phyloP scores from a whole-genome alignment of 2,329 filamentous ascomycete species.

The Sclerotinia nivalis region DNA sequence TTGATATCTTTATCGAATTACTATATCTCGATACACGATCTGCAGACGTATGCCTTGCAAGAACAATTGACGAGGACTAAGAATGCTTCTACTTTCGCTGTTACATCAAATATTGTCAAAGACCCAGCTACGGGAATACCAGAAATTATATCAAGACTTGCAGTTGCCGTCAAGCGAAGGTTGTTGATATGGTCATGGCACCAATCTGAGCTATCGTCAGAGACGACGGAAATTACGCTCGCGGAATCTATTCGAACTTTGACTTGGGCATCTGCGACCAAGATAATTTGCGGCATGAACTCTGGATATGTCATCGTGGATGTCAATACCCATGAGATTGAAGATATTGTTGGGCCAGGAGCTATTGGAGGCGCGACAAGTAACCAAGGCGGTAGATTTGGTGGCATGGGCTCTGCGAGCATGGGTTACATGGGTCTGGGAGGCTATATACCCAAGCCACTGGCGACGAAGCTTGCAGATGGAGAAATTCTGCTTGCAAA shows the following conservation, averaged over 20 bases:
- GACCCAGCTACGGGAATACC: conserved; percentile 84
- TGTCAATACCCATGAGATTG: conserved; percentile 69
- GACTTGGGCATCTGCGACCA: conserved; percentile 87
- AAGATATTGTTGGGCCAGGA: conserved; percentile 78
- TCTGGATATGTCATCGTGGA: conserved; percentile 89
- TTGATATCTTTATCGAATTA: conserved; percentile 90
- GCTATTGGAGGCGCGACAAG: conserved; percentile 65
- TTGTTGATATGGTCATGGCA: conserved; percentile 94
- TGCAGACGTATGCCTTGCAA: conserved; percentile 79
- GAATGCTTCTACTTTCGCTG: conserved; percentile 86
- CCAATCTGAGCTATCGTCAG: conserved; percentile 79
- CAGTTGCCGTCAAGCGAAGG: conserved; percentile 89
- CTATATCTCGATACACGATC: conserved; percentile 84
- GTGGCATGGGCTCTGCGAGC: conserved; percentile 76
- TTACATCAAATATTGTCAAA: conserved; percentile 93
- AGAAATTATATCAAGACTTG: conserved; percentile 87
- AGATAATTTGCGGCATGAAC: conserved; percentile 86
- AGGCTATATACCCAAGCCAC: conserved; percentile 85
- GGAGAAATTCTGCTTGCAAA: conserved; percentile 92
- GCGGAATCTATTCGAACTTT: conserved; percentile 83
- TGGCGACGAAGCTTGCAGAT: conserved; percentile 79
- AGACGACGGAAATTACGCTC: conserved; percentile 75
- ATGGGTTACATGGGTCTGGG: conserved; percentile 98
- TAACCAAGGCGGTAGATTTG: conserved; percentile 62
- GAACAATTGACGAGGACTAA: conserved; percentile 80